Percentiles rank a stretch among this genome's conserved stretches.
These are phyloP conservation scores for Lecanicillium sp. DNA, from an alignment of 2,329 filamentous ascomycete genomes.

Conservation along the genomic window DNA sequence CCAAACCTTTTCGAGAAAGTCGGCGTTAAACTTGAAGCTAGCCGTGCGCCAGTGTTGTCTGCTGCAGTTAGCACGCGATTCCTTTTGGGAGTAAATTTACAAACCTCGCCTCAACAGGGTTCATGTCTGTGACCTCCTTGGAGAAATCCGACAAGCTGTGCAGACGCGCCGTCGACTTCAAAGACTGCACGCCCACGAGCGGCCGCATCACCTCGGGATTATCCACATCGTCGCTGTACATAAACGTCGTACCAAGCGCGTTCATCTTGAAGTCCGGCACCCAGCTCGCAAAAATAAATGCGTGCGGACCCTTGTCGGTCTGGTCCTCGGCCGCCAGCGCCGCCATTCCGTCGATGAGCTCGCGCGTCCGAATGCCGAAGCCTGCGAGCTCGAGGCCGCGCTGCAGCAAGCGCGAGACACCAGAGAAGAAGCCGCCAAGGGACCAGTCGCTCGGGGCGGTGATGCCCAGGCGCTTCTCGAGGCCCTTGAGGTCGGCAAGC, in stretches of 20 bases:
- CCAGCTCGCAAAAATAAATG: background rate
- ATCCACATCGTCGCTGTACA: background rate
- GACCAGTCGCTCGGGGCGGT: background rate
- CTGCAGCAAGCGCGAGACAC: background rate
- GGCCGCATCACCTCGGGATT: background rate
- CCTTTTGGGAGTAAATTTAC: background rate
- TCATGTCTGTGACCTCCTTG: background rate
- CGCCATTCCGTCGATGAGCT: background rate
- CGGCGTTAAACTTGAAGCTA: background rate
- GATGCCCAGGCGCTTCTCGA: background rate
- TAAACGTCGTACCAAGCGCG: background rate
- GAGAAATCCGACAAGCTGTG: background rate
- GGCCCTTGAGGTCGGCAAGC: background rate
- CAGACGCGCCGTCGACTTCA: background rate
- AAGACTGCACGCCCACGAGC: background rate
- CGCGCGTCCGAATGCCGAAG: background rate
- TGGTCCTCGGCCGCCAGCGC: background rate
- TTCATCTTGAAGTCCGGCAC: background rate
- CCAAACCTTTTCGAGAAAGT: background rate
- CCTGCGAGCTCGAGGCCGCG: background rate
- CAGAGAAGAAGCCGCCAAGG: background rate
- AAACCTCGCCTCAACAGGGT: background rate
- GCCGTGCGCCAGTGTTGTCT: constrained; percentile 3
- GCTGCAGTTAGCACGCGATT: background rate
- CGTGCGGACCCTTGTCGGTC: background rate